These are phyloP conservation scores for Neltuma alba DNA, from an alignment of 306 rosid genomes.

Conservation along the genomic window DNA sequence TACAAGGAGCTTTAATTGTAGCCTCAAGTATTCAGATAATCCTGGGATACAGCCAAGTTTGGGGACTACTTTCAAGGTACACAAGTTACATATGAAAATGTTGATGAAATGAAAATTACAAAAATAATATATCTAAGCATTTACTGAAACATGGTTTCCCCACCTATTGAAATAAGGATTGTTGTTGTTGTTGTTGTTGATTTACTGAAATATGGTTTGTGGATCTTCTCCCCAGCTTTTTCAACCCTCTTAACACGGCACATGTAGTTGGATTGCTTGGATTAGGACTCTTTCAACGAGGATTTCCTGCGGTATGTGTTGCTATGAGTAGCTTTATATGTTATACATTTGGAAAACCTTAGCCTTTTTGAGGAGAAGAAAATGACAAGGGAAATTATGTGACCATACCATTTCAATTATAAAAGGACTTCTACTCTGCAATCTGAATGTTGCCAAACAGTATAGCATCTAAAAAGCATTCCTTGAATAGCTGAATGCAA, in stretches of 20 bases:
- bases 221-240: slow-evolving; percentile 66
- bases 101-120: slow-evolving; percentile 3
- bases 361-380: background rate
- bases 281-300: slow-evolving; percentile 83
- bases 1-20: slow-evolving; percentile 94
- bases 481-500: slow-evolving; percentile 10
- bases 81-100: slow-evolving; percentile 13
- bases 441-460: no score
- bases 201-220: slow-evolving; percentile 22
- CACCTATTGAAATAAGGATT: no score
- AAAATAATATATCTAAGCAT: slow-evolving; percentile 12
- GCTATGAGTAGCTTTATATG: slow-evolving; percentile 1
- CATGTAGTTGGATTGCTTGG: slow-evolving; percentile 98
- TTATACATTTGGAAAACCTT: background rate
- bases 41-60: slow-evolving; percentile 94
- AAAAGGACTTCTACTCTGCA: slow-evolving; percentile 1
- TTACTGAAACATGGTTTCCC: no score
- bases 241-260: slow-evolving; percentile 97
- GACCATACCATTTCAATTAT: background rate
- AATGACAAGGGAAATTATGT: background rate
- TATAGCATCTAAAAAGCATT: background rate
- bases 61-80: slow-evolving; percentile 95
- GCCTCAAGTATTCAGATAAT: slow-evolving; percentile 95
- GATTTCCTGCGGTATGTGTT: slow-evolving; percentile 81
- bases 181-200: no score